Percentiles rank a stretch among this genome's conserved stretches.
These are phyloP conservation scores for Debaryomyces udenii DNA, from an alignment of 1,139 yeast genomes.

Conservation along the genomic window DNA sequence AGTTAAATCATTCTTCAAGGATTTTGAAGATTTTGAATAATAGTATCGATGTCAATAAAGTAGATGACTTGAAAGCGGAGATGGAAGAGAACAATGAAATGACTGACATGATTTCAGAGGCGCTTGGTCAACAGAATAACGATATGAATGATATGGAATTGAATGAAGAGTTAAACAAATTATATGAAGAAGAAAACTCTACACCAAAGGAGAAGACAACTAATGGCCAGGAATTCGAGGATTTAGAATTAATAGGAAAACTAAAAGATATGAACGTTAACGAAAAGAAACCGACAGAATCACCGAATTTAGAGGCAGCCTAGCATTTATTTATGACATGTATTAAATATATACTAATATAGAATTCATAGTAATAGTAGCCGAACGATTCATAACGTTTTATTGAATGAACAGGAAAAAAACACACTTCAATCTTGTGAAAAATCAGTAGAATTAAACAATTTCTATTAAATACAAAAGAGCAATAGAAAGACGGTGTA, in stretches of 20 bases:
- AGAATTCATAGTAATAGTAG: slow-evolving; percentile 1
- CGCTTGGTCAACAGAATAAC: slow-evolving; percentile 28
- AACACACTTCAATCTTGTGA: background rate
- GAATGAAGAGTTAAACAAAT: slow-evolving; percentile 13
- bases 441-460: slow-evolving; percentile 7
- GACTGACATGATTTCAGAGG: slow-evolving; percentile 37
- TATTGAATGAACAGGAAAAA: background rate
- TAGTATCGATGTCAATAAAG: slow-evolving; percentile 30
- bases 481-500: slow-evolving; percentile 2
- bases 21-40: slow-evolving; percentile 38
- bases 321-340: slow-evolving; percentile 7
- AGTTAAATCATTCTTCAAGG: slow-evolving; percentile 37
- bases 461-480: slow-evolving; percentile 2
- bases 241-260: slow-evolving; percentile 6
- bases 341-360: slow-evolving; percentile 7
- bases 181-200: slow-evolving; percentile 5
- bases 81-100: slow-evolving; percentile 42
- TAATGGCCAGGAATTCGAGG: background rate
- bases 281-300: background rate
- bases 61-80: slow-evolving; percentile 41
- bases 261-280: slow-evolving; percentile 9
- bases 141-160: slow-evolving; percentile 42
- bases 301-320: background rate
- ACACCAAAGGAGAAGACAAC: too few relatives aligned
- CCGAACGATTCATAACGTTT: background rate